Evolutionary conservation across 495 filamentous ascomycete species (phyloP).

Genomic region (Cryomyces minteri): DNA sequence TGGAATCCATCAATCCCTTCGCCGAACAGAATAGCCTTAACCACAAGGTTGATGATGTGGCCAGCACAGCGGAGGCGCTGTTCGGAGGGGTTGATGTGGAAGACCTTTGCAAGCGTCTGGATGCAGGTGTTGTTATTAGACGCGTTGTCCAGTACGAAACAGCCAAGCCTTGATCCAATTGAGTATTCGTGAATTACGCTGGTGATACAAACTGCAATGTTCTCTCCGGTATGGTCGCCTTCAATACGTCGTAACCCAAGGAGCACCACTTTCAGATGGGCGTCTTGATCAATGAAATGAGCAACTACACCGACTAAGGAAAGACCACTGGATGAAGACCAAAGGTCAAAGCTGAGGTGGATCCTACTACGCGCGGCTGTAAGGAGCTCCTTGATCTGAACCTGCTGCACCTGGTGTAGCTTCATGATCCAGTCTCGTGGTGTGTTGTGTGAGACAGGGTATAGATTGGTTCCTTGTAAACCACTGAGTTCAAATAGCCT

Average conservation of each 20-base stretch:
- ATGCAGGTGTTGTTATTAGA: constrained; percentile 1
- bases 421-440: too few species aligned
- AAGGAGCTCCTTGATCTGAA: too few species aligned
- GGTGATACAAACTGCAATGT: background rate
- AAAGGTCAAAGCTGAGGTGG: too few species aligned
- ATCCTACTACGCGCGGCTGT: too few species aligned
- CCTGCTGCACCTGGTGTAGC: too few species aligned
- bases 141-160: constrained; percentile 6
- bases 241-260: background rate
- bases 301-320: constrained; percentile 2
- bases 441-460: too few species aligned
- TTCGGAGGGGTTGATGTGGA: background rate
- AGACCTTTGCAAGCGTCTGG: constrained; percentile 1
- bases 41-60: constrained; percentile 2
- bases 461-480: too few species aligned
- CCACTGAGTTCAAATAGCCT: too few species aligned
- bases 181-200: background rate
- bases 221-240: constrained; percentile 1
- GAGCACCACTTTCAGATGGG: too few species aligned
- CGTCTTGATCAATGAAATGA: too few species aligned
- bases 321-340: too few species aligned
- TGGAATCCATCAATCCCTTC: background rate
- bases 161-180: constrained; percentile 1
- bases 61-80: constrained; percentile 1
- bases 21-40: constrained; percentile 2